These are phyloP conservation scores for Pelargonium australe DNA, from an alignment of 441 rosid genomes.

Conservation along the genomic window DNA sequence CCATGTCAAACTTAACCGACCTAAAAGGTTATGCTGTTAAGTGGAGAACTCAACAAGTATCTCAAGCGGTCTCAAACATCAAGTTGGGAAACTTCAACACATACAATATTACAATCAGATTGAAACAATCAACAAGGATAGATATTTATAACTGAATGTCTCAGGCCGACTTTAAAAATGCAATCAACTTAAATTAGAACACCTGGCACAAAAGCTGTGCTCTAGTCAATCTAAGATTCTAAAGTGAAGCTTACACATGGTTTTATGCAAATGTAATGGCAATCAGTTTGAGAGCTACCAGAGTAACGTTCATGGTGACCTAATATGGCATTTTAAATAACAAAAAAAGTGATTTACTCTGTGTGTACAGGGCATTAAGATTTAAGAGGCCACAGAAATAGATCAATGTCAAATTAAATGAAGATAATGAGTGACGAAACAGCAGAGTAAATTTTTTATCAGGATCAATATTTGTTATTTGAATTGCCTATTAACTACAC, in stretches of 20 bases:
- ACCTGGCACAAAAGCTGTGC: too few species aligned
- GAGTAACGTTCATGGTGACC: neutral
- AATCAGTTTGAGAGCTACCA: neutral
- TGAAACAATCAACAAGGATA: neutral
- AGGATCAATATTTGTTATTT: neutral
- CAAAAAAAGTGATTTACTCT: neutral
- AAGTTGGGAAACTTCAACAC: too few species aligned
- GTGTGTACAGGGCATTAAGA: too few species aligned
- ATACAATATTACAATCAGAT: neutral
- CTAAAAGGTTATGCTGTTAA: too few species aligned
- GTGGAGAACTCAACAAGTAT: too few species aligned
- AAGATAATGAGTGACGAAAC: neutral
- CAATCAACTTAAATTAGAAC: neutral
- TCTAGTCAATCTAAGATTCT: neutral
- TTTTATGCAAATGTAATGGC: neutral
- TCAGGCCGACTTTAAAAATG: neutral
- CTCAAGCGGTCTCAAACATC: too few species aligned
- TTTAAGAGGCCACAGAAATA: too few species aligned
- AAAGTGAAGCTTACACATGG: neutral
- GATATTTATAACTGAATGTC: neutral
- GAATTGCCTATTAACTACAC: conserved; percentile 1
- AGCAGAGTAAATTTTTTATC: neutral
- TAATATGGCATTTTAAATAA: neutral
- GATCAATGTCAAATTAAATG: too few species aligned
- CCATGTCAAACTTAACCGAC: too few species aligned